A percentile compares a stretch with the other conserved stretches of the same genome.
Evolutionary conservation across 1,284 basidiomycete genomes (phyloP).

Genomic region (Hemileia vastatrix): DNA sequence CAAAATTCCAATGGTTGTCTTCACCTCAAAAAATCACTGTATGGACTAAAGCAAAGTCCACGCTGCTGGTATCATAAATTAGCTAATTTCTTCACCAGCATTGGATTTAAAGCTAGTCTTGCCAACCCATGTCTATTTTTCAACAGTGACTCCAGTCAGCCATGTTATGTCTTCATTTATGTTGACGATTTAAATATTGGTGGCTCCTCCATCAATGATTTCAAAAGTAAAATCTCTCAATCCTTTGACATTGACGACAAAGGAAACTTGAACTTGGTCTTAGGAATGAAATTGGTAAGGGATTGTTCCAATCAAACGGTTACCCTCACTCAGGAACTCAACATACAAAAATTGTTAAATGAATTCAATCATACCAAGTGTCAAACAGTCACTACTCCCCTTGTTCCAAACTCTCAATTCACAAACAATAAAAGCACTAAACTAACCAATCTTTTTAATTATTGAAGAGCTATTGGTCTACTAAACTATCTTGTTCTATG

Average conservation of each 20-base stretch:
- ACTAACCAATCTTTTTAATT: too few species aligned
- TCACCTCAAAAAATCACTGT: background rate
- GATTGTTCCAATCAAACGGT: too few species aligned
- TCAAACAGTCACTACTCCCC: too few species aligned
- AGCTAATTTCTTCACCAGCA: background rate
- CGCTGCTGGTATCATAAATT: background rate
- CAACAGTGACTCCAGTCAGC: background rate
- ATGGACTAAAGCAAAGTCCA: conserved; percentile 6
- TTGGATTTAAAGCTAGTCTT: background rate
- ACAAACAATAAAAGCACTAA: too few species aligned
- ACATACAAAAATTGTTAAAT: too few species aligned
- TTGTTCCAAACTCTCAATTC: too few species aligned
- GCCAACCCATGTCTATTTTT: background rate
- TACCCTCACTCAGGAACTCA: too few species aligned
- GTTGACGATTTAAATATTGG: background rate
- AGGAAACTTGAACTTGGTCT: too few species aligned
- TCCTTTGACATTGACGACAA: background rate
- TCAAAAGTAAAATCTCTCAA: background rate
- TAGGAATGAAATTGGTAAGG: too few species aligned
- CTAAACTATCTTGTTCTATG: too few species aligned
- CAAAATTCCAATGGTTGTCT: background rate
- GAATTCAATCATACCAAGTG: too few species aligned
- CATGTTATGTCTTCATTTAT: background rate
- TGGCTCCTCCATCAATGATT: background rate
- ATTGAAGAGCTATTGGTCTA: too few species aligned